phyloP scores from a whole-genome alignment of 768 basidiomycete species.

The Lyophyllum shimeji region DNA sequence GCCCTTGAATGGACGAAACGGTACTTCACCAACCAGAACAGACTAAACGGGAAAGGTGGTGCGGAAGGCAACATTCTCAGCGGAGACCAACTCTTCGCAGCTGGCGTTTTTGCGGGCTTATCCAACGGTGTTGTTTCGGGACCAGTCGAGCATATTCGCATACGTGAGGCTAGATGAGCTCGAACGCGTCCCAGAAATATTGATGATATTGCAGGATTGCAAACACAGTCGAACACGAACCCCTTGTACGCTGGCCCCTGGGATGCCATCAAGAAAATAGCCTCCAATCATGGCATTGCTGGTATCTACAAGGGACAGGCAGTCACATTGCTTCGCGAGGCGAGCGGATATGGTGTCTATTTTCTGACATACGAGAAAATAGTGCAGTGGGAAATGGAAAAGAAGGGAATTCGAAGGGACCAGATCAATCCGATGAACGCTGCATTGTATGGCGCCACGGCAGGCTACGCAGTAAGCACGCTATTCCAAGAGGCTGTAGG shows the following conservation, averaged over 20 bases:
- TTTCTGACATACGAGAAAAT: conserved; percentile 93
- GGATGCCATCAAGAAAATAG: conserved; percentile 88
- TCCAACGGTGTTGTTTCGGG: conserved; percentile 93
- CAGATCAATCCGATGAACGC: conserved; percentile 78
- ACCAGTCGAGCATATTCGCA: conserved; percentile 97
- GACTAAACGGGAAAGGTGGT: conserved; percentile 58
- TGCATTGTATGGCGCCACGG: conserved; percentile 85
- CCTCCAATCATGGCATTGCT: conserved; percentile 66
- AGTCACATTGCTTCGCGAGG: conserved; percentile 84
- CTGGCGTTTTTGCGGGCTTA: conserved; percentile 85
- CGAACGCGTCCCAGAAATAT: not conserved
- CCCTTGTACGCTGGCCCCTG: conserved; percentile 79
- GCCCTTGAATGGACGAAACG: conserved; percentile 87
- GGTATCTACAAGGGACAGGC: conserved; percentile 94
- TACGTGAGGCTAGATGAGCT: conserved; percentile 55
- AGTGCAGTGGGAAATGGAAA: conserved; percentile 81
- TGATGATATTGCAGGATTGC: conserved; percentile 59
- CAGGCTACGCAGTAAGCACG: conserved; percentile 81
- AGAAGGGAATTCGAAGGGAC: conserved; percentile 68
- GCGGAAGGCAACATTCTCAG: conserved; percentile 60
- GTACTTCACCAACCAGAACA: conserved; percentile 65
- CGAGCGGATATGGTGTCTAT: conserved; percentile 81
- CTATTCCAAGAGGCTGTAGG: not conserved
- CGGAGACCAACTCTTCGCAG: conserved; percentile 62
- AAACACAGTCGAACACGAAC: conserved; percentile 84